Base-by-base conservation (phyloP, 768 basidiomycete species). In the Trametes cinnabarina region DNA sequence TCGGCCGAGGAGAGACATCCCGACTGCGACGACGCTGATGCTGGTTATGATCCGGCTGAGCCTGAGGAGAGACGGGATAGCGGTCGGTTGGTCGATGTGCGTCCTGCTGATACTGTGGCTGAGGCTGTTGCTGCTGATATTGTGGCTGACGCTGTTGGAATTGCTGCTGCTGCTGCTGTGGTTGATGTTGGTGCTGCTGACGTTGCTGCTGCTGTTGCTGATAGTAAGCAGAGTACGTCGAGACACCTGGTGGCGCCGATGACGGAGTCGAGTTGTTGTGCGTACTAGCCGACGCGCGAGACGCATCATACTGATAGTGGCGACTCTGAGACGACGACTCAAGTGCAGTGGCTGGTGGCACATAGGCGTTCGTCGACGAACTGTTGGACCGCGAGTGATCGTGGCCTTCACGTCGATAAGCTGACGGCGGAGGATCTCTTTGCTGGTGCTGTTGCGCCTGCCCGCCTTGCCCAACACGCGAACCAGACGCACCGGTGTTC, bases 131-230 rank as follows among this genome's bases (percentile, higher is more conserved):
- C 47, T 30, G 55, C 50, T 55, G 65, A 43, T 55, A 66, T 28
- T 56, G 61, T 39, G 58, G 65, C 35, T 44, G 41, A 41, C 55
- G 51, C 3, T 55, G 54, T 5, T 44, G 56, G n/a, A n/a, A n/a
- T 26, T 60, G 51, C 28, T 44, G 41, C 47, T 57, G 51, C 3
- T 55, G 54, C 8, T 44, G 56, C 14, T 50, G 40, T 37, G 51
- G 22, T 22, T 39, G 49, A 39, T 35, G 59, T 28, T 43, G 58
- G 26, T 28, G 65, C 47, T 30, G 55, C 47, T 58, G 65, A 47
- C 55, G 68, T 35, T 56, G 61, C 39, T 61, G 67, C 35, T 49
- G 49, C 37, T 61, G 67, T 17, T 44, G 50, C 4, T 52, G 63
- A 32, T 66, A 43, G 20, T 58, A 58, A 15, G 57, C 15, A 26